A percentile compares a stretch with the other conserved stretches of the same genome.
phyloP scores from a whole-genome alignment of 148 eudicot species.

The Amaranthus hypochondriacus region DNA sequence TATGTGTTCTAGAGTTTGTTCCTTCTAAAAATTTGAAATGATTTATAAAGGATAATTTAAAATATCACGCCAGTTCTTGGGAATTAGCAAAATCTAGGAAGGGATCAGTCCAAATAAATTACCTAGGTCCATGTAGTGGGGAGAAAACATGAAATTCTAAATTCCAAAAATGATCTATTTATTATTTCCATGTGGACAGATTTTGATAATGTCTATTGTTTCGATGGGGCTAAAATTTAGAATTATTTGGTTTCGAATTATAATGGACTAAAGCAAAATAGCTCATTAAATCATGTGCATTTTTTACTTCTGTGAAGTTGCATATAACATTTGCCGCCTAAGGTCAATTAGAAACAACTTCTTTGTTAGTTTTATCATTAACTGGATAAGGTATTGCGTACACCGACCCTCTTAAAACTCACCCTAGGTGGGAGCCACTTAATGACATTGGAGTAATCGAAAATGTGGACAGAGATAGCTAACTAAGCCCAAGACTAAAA shows the following conservation, averaged over 20 bases:
- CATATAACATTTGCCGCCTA: no score
- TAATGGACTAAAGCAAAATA: neutral
- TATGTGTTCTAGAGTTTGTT: neutral
- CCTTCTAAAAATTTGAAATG: constrained; percentile 8
- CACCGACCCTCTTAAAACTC: no score
- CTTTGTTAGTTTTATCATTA: neutral
- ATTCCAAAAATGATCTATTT: constrained; percentile 5
- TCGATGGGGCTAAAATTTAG: neutral
- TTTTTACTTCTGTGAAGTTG: no score
- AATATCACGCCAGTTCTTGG: neutral
- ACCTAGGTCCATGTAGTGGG: constrained; percentile 22
- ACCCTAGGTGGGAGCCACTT: no score
- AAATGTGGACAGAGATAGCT: no score
- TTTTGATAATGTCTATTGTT: neutral
- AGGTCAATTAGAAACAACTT: no score
- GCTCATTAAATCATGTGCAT: no score
- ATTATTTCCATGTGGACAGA: constrained; percentile 6
- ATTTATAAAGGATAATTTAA: neutral
- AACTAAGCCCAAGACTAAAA: no score
- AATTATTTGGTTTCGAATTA: neutral
- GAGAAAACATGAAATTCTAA: constrained; percentile 7
- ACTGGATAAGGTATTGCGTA: neutral
- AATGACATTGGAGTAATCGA: no score
- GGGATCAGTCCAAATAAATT: neutral
- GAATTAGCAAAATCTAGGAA: neutral